These are phyloP conservation scores for Binderoboletus segoi DNA, from an alignment of 1,284 basidiomycete species.

Conservation along the genomic window DNA sequence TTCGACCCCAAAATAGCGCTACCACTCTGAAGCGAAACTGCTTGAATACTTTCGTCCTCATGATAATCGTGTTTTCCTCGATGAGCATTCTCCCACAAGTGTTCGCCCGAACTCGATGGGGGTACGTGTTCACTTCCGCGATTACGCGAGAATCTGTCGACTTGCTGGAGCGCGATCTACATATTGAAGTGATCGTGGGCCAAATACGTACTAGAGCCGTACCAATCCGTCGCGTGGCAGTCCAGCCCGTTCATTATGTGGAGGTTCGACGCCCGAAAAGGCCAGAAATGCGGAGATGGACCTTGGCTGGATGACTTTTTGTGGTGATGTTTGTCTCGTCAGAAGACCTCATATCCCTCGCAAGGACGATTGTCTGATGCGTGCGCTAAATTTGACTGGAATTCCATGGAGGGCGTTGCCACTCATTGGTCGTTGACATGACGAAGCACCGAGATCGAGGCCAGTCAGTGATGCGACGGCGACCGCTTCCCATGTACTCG, in stretches of 20 bases:
- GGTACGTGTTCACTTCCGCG: constrained; percentile 30
- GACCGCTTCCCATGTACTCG: constrained; percentile 5
- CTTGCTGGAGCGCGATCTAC: constrained; percentile 25
- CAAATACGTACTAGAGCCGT: constrained; percentile 26
- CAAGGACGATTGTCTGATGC: constrained; percentile 10
- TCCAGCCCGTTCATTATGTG: constrained; percentile 34
- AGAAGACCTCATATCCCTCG: too few species aligned
- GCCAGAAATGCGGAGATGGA: constrained; percentile 32
- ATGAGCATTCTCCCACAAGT: constrained; percentile 12
- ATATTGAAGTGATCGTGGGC: constrained; percentile 19
- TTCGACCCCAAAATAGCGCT: constrained; percentile 6
- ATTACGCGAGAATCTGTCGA: constrained; percentile 29
- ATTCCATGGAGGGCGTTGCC: too few species aligned
- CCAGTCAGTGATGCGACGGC: neutral
- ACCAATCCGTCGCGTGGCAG: constrained; percentile 20
- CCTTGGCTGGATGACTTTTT: constrained; percentile 18
- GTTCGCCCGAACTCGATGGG: constrained; percentile 6
- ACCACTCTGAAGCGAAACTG: neutral
- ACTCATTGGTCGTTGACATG: constrained; percentile 27
- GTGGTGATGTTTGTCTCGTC: constrained; percentile 10
- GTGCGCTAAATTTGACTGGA: constrained; percentile 15
- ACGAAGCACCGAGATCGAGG: constrained; percentile 8
- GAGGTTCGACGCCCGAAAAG: constrained; percentile 33
- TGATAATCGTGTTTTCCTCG: constrained; percentile 7
- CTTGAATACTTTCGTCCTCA: neutral